Evolutionary conservation across 768 basidiomycete genomes (phyloP).

Genomic region (Tylopilus rubrobrunneus): DNA sequence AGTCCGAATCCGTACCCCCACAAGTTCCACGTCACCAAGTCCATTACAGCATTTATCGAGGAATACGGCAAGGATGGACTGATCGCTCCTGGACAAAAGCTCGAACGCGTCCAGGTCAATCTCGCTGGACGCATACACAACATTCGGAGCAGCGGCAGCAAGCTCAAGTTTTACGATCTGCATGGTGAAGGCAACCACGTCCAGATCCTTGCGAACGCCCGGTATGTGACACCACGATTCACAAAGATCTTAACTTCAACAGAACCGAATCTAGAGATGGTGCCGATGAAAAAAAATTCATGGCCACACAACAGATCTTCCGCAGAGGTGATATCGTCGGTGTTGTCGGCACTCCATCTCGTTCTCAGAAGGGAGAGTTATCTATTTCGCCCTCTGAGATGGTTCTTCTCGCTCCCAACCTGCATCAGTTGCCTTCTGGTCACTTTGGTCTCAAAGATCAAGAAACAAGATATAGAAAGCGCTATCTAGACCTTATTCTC

Average conservation of each 20-base stretch:
- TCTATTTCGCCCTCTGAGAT: conserved; percentile 81
- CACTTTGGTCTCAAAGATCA: conserved; percentile 97
- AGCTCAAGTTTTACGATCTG: conserved; percentile 92
- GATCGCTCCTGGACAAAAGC: conserved; percentile 63
- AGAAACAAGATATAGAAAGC: conserved; percentile 96
- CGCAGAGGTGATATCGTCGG: conserved; percentile 96
- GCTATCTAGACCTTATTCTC: conserved; percentile 97
- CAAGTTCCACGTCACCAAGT: conserved; percentile 90
- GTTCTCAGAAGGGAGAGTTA: conserved; percentile 94
- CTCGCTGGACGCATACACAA: conserved; percentile 92
- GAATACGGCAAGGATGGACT: conserved; percentile 71
- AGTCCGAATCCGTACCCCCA: conserved; percentile 96
- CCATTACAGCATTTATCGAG: conserved; percentile 69
- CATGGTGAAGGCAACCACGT: conserved; percentile 90
- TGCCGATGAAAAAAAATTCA: conserved; percentile 58
- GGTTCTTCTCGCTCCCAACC: conserved; percentile 88
- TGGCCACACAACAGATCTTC: conserved; percentile 76
- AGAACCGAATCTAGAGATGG: conserved; percentile 45
- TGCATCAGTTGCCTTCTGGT: conserved; percentile 90
- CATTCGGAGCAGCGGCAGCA: conserved; percentile 76
- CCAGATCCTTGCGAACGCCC: conserved; percentile 92
- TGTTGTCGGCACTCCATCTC: conserved; percentile 81
- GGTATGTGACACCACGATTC: conserved; percentile 40
- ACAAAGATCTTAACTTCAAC: conserved; percentile 18
- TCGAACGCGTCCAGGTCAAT: conserved; percentile 53